Conservation (phyloP, 202 grass and related monocot species). For the Cymbopogon flexuosus region DNA sequence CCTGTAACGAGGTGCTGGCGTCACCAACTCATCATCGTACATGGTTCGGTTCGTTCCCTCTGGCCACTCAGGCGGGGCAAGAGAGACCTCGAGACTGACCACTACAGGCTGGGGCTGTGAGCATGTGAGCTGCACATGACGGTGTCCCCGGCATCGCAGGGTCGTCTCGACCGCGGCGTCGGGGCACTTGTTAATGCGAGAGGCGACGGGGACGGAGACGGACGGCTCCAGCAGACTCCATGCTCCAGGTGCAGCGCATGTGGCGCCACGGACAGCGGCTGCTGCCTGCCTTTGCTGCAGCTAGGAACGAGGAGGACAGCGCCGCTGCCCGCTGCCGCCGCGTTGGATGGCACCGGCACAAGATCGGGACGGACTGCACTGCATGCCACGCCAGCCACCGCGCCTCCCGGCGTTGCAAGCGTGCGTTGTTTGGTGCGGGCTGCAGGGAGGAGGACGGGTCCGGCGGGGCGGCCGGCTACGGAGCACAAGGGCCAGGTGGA, state of each 20-base stretch:
- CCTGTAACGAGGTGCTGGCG: not conserved
- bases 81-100: not conserved
- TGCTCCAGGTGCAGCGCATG: conserved; percentile 36
- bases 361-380: no score
- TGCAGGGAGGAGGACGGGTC: not conserved
- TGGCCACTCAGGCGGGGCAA: not conserved
- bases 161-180: not conserved
- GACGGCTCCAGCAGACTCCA: not conserved
- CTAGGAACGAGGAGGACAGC: not conserved
- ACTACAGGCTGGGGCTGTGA: not conserved
- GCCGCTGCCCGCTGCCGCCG: not conserved
- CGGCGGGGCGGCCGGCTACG: not conserved
- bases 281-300: not conserved
- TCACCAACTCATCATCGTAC: not conserved
- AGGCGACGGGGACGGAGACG: not conserved
- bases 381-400: not conserved
- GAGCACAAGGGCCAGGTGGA: not conserved
- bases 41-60: not conserved
- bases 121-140: conserved; percentile 44
- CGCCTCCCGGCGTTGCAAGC: not conserved
- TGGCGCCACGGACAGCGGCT: not conserved
- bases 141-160: conserved; percentile 15
- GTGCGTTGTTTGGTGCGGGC: not conserved
- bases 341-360: no score
- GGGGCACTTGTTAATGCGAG: conserved; percentile 21